phyloP scores from a whole-genome alignment of 768 basidiomycete genomes.

The Boletellus ananas region DNA sequence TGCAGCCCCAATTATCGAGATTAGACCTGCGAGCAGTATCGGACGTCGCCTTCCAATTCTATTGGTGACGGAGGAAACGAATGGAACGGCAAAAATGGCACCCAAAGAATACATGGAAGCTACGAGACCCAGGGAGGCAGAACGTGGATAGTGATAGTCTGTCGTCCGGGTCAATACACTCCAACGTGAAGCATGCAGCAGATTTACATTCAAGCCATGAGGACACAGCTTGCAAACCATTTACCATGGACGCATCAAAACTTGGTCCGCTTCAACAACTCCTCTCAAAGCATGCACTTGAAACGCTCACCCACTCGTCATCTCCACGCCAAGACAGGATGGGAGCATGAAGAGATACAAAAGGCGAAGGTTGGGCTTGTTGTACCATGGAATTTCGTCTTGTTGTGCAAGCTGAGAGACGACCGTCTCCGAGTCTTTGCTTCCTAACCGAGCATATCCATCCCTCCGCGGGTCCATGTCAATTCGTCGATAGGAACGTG shows the following conservation, averaged over 20 bases:
- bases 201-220: conserved; percentile 51
- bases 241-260: conserved; percentile 51
- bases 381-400: conserved; percentile 57
- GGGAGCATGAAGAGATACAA: conserved; percentile 57
- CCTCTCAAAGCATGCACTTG: not conserved
- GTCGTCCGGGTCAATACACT: not conserved
- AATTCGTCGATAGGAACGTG: no score
- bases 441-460: not conserved
- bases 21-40: not conserved
- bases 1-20: not conserved
- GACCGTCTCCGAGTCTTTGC: conserved; percentile 1
- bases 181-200: not conserved
- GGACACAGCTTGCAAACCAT: conserved; percentile 56
- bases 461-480: no score
- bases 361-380: conserved; percentile 51
- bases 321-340: conserved; percentile 8
- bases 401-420: conserved; percentile 24
- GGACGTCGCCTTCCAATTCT: not conserved
- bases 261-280: not conserved
- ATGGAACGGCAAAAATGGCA: not conserved
- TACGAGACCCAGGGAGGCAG: conserved; percentile 41
- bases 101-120: not conserved
- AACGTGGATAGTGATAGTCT: conserved; percentile 55
- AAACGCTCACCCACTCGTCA: conserved; percentile 7
- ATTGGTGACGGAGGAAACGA: not conserved